These are phyloP conservation scores for Codiaeum variegatum DNA, from an alignment of 441 rosid species.

Conservation along the genomic window DNA sequence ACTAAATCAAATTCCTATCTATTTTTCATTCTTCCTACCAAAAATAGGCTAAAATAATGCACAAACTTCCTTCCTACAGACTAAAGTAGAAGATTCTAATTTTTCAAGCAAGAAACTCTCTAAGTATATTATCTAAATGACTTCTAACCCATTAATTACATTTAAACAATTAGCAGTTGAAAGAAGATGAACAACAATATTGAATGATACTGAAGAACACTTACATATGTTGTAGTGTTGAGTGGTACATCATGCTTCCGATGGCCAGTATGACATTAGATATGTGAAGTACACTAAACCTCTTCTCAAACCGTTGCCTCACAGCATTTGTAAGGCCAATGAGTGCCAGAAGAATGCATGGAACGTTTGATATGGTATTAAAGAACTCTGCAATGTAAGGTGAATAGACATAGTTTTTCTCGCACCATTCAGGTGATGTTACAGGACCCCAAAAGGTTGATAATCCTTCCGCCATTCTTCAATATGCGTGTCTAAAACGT, in stretches of 20 bases:
- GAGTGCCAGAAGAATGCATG: conserved; percentile 63
- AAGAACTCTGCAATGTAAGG: conserved; percentile 75
- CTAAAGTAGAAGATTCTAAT: background rate
- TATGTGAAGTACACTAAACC: conserved; percentile 78
- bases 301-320: conserved; percentile 81
- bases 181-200: conserved; percentile 6
- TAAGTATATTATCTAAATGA: background rate
- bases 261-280: conserved; percentile 80
- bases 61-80: background rate
- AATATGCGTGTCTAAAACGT: conserved; percentile 21
- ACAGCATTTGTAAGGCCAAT: conserved; percentile 70
- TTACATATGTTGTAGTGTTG: conserved; percentile 74
- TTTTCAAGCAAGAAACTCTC: background rate
- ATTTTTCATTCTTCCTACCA: too few species aligned
- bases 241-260: conserved; percentile 90
- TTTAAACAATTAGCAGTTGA: background rate
- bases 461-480: conserved; percentile 62
- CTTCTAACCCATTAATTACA: background rate
- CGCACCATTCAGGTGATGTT: conserved; percentile 78
- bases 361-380: conserved; percentile 72
- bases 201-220: conserved; percentile 23
- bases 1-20: too few species aligned
- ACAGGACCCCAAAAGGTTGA: conserved; percentile 95
- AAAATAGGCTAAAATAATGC: background rate
- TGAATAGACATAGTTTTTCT: conserved; percentile 62